Evolutionary conservation across 2,329 filamentous ascomycete species (phyloP).

Genomic region (Colletotrichum horii): DNA sequence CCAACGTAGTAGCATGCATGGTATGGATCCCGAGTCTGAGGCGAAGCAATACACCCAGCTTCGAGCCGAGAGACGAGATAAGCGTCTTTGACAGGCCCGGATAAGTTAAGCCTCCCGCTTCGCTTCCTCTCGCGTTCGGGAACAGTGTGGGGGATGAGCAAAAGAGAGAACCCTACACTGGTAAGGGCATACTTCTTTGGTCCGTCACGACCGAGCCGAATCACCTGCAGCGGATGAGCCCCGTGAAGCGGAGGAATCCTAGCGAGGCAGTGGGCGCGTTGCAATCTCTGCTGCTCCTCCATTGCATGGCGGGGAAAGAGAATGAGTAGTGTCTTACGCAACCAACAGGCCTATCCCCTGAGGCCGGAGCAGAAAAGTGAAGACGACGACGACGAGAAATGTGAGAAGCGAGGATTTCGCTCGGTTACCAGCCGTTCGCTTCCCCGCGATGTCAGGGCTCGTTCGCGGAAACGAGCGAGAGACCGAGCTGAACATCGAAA

Average conservation of each 20-base stretch:
- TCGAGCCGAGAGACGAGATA: neutral
- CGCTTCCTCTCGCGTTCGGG: neutral
- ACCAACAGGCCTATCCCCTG: neutral
- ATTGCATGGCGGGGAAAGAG: neutral
- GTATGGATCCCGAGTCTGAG: neutral
- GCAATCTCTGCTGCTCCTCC: neutral
- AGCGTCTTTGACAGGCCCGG: neutral
- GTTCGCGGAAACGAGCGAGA: neutral
- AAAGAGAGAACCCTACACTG: no score
- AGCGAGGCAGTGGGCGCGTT: neutral
- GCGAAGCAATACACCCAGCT: neutral
- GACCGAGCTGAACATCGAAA: neutral
- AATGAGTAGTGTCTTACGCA: neutral
- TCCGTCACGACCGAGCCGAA: neutral
- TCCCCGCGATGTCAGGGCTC: neutral
- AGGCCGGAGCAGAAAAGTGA: neutral
- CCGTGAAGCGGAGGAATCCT: neutral
- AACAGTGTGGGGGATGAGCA: neutral
- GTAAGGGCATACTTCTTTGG: neutral
- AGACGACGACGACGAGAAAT: neutral
- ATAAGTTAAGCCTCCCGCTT: neutral
- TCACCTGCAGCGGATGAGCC: neutral
- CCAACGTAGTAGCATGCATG: neutral
- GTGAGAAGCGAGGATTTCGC: neutral
- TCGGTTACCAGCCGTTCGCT: neutral